These are phyloP conservation scores for Penicillium sp. DNA, from an alignment of 2,329 filamentous ascomycete species.

Conservation along the genomic window DNA sequence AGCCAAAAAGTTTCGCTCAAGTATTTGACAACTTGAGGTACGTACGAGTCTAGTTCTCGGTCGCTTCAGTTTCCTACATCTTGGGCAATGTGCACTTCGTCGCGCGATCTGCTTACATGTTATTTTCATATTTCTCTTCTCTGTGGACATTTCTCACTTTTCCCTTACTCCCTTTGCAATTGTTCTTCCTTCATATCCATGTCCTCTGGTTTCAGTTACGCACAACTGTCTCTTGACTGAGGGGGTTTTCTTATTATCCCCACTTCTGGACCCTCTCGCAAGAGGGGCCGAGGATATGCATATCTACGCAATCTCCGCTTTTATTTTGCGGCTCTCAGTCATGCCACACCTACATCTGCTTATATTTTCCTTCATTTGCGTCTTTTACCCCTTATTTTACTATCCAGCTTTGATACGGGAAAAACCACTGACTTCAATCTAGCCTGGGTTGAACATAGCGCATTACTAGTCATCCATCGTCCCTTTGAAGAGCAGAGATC, in stretches of 20 bases:
- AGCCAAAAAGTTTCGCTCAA: background rate
- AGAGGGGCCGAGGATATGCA: constrained; percentile 5
- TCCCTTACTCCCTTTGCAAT: background rate
- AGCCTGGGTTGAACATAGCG: constrained; percentile 14
- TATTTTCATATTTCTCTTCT: background rate
- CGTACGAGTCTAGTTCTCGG: background rate
- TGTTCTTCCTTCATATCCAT: background rate
- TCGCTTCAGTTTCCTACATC: background rate
- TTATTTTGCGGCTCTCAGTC: background rate
- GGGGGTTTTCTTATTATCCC: background rate
- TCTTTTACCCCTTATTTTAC: background rate
- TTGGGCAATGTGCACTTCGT: background rate
- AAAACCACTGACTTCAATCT: background rate
- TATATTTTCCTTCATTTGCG: background rate
- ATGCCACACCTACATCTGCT: background rate
- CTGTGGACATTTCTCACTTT: background rate
- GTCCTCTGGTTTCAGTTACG: background rate
- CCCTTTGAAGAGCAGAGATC: constrained; percentile 9
- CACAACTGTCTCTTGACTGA: background rate
- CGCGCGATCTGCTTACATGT: background rate
- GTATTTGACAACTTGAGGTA: background rate
- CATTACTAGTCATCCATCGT: constrained; percentile 5
- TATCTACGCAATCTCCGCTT: constrained; percentile 5
- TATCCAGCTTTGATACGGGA: background rate
- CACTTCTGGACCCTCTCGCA: background rate